Conservation (phyloP, 2,329 filamentous ascomycete genomes). For the Gyromitra esculenta region DNA sequence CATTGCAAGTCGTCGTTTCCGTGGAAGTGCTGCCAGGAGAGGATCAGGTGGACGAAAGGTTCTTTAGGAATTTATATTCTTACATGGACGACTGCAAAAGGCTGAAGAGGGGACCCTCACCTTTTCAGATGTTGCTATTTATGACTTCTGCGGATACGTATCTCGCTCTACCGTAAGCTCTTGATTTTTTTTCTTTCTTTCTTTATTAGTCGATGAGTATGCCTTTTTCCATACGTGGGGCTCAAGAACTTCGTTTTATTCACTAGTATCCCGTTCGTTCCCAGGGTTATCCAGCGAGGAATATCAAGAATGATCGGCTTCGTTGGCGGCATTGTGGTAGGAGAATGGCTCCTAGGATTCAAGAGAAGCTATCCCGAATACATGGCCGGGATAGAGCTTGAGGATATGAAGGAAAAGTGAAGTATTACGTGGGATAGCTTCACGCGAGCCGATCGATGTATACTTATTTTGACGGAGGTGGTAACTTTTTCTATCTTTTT, state of each 20-base stretch:
- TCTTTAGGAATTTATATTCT: constrained; percentile 42
- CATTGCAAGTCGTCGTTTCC: constrained; percentile 19
- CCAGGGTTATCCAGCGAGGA: constrained; percentile 39
- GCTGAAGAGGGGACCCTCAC: constrained; percentile 27
- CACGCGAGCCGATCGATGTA: constrained; percentile 2
- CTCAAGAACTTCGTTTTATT: constrained; percentile 15
- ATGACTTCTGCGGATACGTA: constrained; percentile 29
- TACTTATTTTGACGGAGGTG: constrained; percentile 13
- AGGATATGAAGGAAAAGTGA: constrained; percentile 38
- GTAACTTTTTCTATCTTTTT: not conserved
- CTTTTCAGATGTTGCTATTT: constrained; percentile 47
- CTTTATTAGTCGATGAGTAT: not conserved
- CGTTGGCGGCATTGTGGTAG: constrained; percentile 31
- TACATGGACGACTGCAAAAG: constrained; percentile 42
- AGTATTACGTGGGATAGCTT: not conserved
- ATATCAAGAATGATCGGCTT: constrained; percentile 47
- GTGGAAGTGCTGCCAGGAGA: constrained; percentile 22
- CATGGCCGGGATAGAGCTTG: constrained; percentile 22
- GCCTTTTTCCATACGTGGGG: constrained; percentile 2
- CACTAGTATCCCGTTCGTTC: constrained; percentile 28
- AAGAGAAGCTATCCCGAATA: constrained; percentile 41
- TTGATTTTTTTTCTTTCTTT: not conserved
- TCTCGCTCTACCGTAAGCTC: constrained; percentile 44
- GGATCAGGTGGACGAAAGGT: constrained; percentile 41
- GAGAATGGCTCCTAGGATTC: constrained; percentile 34